Conservation (phyloP, 495 filamentous ascomycete genomes). For the Glarea lozoyensis region DNA sequence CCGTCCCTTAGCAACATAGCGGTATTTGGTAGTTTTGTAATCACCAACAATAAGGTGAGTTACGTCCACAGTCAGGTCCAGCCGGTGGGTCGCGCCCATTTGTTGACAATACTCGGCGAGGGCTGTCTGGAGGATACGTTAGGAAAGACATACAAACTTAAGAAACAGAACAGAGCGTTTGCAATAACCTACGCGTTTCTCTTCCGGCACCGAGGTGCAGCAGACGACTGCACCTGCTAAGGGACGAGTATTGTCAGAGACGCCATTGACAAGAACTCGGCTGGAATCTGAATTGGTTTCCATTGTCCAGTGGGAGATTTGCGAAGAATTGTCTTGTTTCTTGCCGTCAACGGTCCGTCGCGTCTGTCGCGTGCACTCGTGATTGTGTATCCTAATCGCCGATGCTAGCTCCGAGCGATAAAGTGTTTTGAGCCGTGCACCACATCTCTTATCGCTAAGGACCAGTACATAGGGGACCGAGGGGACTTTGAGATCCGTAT, state of each 20-base stretch:
- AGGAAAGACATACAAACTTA: conserved; percentile 12
- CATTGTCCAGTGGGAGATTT: background rate
- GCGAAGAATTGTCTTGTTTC: conserved; percentile 24
- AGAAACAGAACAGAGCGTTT: background rate
- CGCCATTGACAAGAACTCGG: conserved; percentile 5
- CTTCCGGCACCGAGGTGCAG: conserved; percentile 78
- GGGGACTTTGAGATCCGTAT: no score
- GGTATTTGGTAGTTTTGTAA: conserved; percentile 83
- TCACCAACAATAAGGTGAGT: conserved; percentile 91
- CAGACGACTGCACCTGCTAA: conserved; percentile 79
- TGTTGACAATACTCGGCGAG: conserved; percentile 60
- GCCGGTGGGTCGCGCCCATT: conserved; percentile 79
- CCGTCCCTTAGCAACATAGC: conserved; percentile 83
- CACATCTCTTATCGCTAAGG: no score
- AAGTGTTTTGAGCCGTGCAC: no score
- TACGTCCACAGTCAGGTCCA: conserved; percentile 91
- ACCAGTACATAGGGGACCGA: no score
- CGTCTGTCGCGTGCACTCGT: conserved; percentile 1
- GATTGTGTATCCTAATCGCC: background rate
- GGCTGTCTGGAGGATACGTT: conserved; percentile 42
- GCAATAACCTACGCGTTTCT: conserved; percentile 58
- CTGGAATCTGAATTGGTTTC: conserved; percentile 2
- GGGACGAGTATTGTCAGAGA: conserved; percentile 39
- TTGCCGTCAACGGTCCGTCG: conserved; percentile 7
- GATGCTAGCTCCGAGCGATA: no score